Base-by-base conservation (phyloP, 2,329 filamentous ascomycete species). In the Ophiosphaerella korrae region DNA sequence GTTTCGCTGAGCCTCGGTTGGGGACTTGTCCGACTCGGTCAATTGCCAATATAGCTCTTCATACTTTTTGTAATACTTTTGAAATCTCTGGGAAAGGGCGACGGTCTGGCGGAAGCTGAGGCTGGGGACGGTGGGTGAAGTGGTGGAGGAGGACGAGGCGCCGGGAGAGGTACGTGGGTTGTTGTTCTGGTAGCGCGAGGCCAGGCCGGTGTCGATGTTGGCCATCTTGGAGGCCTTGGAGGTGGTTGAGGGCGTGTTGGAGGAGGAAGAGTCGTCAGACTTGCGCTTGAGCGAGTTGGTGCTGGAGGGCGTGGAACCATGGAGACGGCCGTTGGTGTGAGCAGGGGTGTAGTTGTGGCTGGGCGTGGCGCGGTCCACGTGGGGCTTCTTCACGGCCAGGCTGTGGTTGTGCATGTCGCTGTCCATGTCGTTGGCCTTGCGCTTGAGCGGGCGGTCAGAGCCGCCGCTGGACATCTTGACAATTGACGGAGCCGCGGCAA, bases 41-140 rank as follows among this genome's bases (percentile, higher is more conserved):
- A 78, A 60, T 56, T 73, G 67, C 62, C 80, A 79, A 66, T 86
- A 83, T 60, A 85, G 67, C 60, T 77, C 71, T 58, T 79, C 77
- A 61, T 88, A 87, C 49, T 78, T 79, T 32, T 80, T 79, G 62
- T 87, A 86, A 54, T 80, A 80, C 45, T 74, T 74, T 63, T 84
- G 83, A 68, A 87, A 87, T 42, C 74, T 75, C 57, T 76, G 74
- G 2, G 78, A 78, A 23, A 79, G 60, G 50, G 75, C 72, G 18
- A 80, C 69, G 31, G 75, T 77, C 58, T 78, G 76, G 21, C 70
- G 72, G 68, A 75, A 78, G 53, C 69, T 74, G 52, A 76, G 55
- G 48, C 60, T 69, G 35, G 67, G 62, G 38, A 70, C 50, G 5
- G 72, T 63, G 2, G 69, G 64, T 11, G 70, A 71, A 14, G 69